Base-by-base conservation (phyloP, 805 yeast species). In the Kazachstania africana region DNA sequence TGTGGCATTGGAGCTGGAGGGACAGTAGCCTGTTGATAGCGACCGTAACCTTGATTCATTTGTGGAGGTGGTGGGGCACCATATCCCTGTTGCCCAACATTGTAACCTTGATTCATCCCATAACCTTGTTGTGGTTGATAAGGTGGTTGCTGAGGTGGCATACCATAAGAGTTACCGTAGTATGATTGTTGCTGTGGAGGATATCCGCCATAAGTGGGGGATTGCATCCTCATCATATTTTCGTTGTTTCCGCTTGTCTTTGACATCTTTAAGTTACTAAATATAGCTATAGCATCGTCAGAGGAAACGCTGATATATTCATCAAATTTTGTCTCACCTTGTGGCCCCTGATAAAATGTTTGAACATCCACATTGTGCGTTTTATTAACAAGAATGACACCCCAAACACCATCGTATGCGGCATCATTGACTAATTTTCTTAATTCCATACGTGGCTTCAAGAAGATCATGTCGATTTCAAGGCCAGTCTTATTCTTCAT, bases 241-340 rank as follows among this genome's bases (percentile, higher is more conserved):
- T n/a, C n/a, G n/a, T n/a, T n/a, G n/a, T 12, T 19, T 20, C 32
- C 30, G 10, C 32, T 27, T 5, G 37, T 41, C 28, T 43, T 51
- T 16, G 43, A 38, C 12, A 32, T 35, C 39, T 46, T 53, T 40
- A 45, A 35, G 43, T 47, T 50, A 41, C 46, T 58, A 38, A 52
- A 56, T n/a, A 57, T 45, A 14, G 56, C 47, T 10, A 77, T 67
- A 0, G 87, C 87, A 27, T 72, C 78, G 24, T 72, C 71, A 8
- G 74, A 59, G 3, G 75, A 73, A n/a, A 84, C 64, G 28, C 71
- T 69, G 3, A 78, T 66, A 47, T 84, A 85, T 48, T 85, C 95
- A 46, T 84, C 94, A 52, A 79, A 87, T 41, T 74, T 74, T 8
- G 82, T 72, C 12, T 81, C 81, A 6, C 85, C 87, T 44, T 74